A percentile compares a stretch with the other conserved stretches of the same genome.
These are phyloP conservation scores for Fusarium hainanense DNA, from an alignment of 2,329 filamentous ascomycete genomes.

Conservation along the genomic window DNA sequence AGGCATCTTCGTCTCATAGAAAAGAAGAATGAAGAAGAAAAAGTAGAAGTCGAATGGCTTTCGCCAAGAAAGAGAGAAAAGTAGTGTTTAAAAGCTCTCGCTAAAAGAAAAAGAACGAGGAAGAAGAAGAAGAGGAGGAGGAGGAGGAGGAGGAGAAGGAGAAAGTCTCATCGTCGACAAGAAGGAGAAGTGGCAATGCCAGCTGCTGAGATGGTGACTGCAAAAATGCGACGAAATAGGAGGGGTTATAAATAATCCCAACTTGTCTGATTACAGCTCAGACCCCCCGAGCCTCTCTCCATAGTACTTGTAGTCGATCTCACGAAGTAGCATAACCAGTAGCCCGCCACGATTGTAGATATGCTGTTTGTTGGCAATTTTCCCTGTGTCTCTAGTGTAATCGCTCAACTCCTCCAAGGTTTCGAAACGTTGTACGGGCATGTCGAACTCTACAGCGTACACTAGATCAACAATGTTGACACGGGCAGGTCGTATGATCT, in stretches of 20 bases:
- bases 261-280: background rate
- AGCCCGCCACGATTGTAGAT: background rate
- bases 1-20: background rate
- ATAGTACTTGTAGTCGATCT: constrained; percentile 5
- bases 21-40: background rate
- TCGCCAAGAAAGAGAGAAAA: background rate
- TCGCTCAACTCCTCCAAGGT: background rate
- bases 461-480: constrained; percentile 27
- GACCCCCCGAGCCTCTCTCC: background rate
- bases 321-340: constrained; percentile 22
- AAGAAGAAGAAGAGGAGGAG: too few species aligned
- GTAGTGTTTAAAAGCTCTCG: too few species aligned
- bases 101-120: too few species aligned
- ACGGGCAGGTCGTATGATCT: constrained; percentile 12
- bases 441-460: background rate
- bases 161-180: too few species aligned
- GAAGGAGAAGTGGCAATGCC: too few species aligned
- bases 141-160: too few species aligned
- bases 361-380: constrained; percentile 13
- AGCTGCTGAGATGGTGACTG: too few species aligned
- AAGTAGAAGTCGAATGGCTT: background rate
- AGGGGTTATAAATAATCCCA: too few species aligned
- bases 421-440: constrained; percentile 14
- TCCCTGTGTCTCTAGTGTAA: constrained; percentile 1
- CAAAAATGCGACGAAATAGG: too few species aligned